Conservation (phyloP, 2,329 filamentous ascomycete species). For the Colletotrichum destructivum region DNA sequence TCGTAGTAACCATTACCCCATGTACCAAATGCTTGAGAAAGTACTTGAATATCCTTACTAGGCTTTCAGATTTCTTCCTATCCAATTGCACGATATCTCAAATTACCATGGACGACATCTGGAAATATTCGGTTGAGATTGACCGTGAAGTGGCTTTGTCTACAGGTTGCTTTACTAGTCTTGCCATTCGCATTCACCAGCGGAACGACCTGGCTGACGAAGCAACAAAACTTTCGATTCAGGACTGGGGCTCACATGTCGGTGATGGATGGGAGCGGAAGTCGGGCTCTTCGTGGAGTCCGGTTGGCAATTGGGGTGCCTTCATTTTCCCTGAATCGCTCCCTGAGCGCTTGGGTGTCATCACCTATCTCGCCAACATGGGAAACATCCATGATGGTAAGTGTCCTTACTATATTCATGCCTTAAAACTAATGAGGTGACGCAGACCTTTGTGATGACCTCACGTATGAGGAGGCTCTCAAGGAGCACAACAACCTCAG, state of each 20-base stretch:
- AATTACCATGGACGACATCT: background rate
- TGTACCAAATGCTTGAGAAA: too few species aligned
- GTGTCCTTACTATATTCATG: background rate
- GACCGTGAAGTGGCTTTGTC: constrained; percentile 13
- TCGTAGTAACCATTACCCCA: too few species aligned
- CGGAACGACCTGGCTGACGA: constrained; percentile 27
- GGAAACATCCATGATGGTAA: constrained; percentile 33
- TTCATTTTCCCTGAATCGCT: constrained; percentile 33
- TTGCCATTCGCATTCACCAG: constrained; percentile 29
- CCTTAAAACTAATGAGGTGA: background rate
- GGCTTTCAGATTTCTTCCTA: background rate
- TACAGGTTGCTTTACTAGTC: constrained; percentile 27
- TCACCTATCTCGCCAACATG: constrained; percentile 25
- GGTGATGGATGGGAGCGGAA: constrained; percentile 27
- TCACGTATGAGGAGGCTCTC: constrained; percentile 24
- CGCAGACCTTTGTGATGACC: constrained; percentile 18
- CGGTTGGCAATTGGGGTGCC: constrained; percentile 28
- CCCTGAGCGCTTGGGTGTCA: constrained; percentile 16
- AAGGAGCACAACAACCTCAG: constrained; percentile 19
- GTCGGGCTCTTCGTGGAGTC: constrained; percentile 24
- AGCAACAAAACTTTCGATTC: constrained; percentile 16
- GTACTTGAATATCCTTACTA: background rate
- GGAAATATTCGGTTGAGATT: constrained; percentile 5
- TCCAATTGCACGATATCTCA: background rate
- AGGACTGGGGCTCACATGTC: constrained; percentile 10